Conservation (phyloP, 768 basidiomycete genomes). For the Trametes villosa region DNA sequence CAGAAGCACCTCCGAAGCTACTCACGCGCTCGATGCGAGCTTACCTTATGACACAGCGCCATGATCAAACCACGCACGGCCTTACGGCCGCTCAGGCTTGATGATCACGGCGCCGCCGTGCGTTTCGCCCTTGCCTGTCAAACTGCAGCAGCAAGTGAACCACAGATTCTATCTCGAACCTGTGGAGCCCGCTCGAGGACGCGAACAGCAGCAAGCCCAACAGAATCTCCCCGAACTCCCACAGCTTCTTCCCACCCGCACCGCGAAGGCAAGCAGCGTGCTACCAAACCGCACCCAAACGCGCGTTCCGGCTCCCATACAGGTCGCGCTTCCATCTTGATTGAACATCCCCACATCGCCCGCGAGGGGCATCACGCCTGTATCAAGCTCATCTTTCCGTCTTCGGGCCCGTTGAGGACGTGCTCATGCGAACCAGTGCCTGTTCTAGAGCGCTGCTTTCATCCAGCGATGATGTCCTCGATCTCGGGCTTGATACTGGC, state of each 20-base stretch:
- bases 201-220: no score
- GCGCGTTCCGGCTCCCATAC: not conserved
- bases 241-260: no score
- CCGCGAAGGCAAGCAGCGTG: no score
- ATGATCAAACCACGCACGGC: not conserved
- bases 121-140: not conserved
- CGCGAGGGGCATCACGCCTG: slow-evolving; percentile 3
- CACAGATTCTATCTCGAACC: not conserved
- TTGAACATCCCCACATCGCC: not conserved
- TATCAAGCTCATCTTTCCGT: not conserved
- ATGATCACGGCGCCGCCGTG: not conserved
- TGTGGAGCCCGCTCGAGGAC: not conserved
- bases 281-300: not conserved
- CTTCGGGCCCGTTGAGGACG: not conserved
- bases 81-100: not conserved
- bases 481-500: slow-evolving; percentile 21
- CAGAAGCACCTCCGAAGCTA: not conserved
- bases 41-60: not conserved
- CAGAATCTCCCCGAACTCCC: not conserved
- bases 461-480: slow-evolving; percentile 4
- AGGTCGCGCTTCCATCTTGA: not conserved
- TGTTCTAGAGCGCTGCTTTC: not conserved
- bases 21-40: not conserved
- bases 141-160: not conserved
- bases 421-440: not conserved